Evolutionary conservation across 208 protist genomes (phyloP).

Genomic region (Acanthamoeba quina): DNA sequence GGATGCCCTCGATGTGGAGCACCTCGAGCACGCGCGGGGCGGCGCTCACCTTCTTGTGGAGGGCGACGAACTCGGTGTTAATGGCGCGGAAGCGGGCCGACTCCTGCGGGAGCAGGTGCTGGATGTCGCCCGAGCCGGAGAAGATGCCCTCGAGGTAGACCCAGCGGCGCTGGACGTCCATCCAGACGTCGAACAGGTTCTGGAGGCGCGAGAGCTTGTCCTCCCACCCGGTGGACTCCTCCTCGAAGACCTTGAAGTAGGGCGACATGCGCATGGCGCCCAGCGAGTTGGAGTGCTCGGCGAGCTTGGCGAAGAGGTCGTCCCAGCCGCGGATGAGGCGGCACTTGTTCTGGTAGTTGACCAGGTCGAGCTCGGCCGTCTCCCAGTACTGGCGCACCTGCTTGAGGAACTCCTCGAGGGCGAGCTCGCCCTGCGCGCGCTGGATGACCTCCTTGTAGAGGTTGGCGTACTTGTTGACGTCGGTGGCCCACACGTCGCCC

Average conservation of each 20-base stretch:
- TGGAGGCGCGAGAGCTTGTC: constrained; percentile 94
- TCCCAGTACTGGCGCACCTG: constrained; percentile 95
- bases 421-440: constrained; percentile 92
- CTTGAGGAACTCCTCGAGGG: constrained; percentile 93
- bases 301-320: constrained; percentile 95
- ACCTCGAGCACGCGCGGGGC: constrained; percentile 95
- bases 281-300: constrained; percentile 96
- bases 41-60: constrained; percentile 94
- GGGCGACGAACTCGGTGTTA: constrained; percentile 95
- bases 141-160: constrained; percentile 98
- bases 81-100: constrained; percentile 94
- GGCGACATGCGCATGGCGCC: constrained; percentile 96
- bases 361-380: constrained; percentile 94
- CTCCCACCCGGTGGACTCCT: constrained; percentile 94
- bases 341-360: constrained; percentile 96
- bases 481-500: constrained; percentile 95
- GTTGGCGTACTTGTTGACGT: constrained; percentile 89
- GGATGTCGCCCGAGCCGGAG: constrained; percentile 95
- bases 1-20: constrained; percentile 90
- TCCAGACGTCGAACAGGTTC: constrained; percentile 95
- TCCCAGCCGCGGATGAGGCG: constrained; percentile 98
- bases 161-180: constrained; percentile 98
- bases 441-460: constrained; percentile 89
- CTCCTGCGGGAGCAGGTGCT: constrained; percentile 96
- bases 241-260: constrained; percentile 96